Evolutionary conservation across 106 monocot species (phyloP).

Genomic region (Apostasia ramifera): DNA sequence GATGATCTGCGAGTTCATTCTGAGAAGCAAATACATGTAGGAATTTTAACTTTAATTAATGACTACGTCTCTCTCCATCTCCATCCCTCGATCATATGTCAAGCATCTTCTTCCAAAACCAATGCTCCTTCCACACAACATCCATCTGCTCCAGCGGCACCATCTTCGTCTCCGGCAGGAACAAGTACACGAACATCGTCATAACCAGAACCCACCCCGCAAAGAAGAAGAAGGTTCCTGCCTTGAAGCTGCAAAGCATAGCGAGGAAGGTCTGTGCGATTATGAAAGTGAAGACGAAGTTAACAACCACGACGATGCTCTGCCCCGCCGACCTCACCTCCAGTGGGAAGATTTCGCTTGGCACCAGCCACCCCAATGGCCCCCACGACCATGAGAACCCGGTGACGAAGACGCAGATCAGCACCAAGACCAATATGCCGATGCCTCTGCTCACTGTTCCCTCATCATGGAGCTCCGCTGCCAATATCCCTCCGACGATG

Average conservation of each 20-base stretch:
- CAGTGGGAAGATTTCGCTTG: constrained; percentile 25
- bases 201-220: constrained; percentile 27
- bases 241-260: constrained; percentile 24
- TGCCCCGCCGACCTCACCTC: constrained; percentile 26
- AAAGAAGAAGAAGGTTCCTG: constrained; percentile 29
- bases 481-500: constrained; percentile 12
- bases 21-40: neutral
- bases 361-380: constrained; percentile 28
- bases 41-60: neutral
- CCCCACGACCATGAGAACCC: constrained; percentile 35
- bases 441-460: constrained; percentile 9
- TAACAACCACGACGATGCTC: constrained; percentile 18
- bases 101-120: constrained; percentile 30
- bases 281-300: constrained; percentile 18
- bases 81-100: neutral
- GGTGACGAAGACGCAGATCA: constrained; percentile 18
- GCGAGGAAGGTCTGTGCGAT: constrained; percentile 19
- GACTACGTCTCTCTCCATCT: neutral
- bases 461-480: constrained; percentile 14
- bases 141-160: constrained; percentile 20
- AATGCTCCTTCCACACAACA: constrained; percentile 22
- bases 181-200: constrained; percentile 15
- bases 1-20: neutral
- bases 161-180: constrained; percentile 26
- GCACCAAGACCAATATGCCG: constrained; percentile 4